Conservation (phyloP, 108 stramenopile genomes). For the Cyclostephanos tholiformis region DNA sequence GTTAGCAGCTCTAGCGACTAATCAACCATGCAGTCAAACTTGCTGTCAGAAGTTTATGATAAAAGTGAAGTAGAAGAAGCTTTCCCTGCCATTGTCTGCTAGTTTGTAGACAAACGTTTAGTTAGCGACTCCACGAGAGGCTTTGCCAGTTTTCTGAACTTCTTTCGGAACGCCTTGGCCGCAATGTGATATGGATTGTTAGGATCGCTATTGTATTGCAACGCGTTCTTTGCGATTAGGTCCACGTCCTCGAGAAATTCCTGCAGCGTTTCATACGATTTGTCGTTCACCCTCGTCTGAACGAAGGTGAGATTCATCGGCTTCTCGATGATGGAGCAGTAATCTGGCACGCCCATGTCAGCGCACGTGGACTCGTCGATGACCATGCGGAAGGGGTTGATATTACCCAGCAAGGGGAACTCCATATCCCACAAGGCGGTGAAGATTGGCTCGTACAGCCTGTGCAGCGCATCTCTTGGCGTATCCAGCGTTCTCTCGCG, state of each 20-base stretch:
- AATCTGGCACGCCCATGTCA: conserved; percentile 76
- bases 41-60: too few relatives aligned
- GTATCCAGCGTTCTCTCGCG: conserved; percentile 47
- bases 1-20: too few relatives aligned
- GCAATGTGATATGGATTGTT: conserved; percentile 77
- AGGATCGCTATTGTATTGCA: conserved; percentile 71
- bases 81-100: background rate
- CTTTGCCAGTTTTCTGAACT: conserved; percentile 68
- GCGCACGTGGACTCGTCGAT: conserved; percentile 75
- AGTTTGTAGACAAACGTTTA: conserved; percentile 24
- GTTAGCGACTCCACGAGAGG: conserved; percentile 43
- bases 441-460: conserved; percentile 71
- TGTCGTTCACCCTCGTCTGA: conserved; percentile 66
- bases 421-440: conserved; percentile 79
- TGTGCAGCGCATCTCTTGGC: conserved; percentile 63
- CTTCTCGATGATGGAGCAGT: conserved; percentile 74
- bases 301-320: conserved; percentile 80
- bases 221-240: conserved; percentile 71
- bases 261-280: conserved; percentile 61
- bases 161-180: conserved; percentile 68
- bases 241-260: conserved; percentile 81
- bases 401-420: conserved; percentile 63
- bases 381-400: conserved; percentile 84
- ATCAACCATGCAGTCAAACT: too few relatives aligned
- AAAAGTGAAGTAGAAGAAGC: too few relatives aligned